Conservation (phyloP, 2,329 filamentous ascomycete species). For the Sporothrix phasma region DNA sequence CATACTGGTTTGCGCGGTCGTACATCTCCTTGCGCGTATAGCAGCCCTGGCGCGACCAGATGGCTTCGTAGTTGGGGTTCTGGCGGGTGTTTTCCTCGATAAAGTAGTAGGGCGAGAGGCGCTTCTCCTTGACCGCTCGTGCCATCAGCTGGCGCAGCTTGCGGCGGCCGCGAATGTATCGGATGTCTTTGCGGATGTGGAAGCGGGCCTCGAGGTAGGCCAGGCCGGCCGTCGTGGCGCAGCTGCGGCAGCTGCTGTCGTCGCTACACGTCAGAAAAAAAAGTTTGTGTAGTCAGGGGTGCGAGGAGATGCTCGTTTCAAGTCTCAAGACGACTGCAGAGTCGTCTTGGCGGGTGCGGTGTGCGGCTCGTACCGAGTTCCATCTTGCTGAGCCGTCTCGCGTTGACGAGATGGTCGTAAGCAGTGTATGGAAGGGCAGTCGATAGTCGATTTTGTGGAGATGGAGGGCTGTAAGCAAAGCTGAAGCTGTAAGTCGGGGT, state of each 20-base stretch:
- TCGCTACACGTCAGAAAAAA: not conserved
- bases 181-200: constrained; percentile 53
- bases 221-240: constrained; percentile 28
- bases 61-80: constrained; percentile 44
- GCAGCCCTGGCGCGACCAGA: constrained; percentile 56
- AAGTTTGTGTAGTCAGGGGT: not conserved
- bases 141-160: constrained; percentile 35
- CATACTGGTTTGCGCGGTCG: constrained; percentile 49
- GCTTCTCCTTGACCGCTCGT: constrained; percentile 41
- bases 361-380: not conserved
- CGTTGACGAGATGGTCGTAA: not conserved
- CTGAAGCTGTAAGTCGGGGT: not conserved
- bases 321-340: no score
- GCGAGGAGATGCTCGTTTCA: not conserved
- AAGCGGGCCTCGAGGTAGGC: constrained; percentile 62
- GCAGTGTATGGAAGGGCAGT: not conserved
- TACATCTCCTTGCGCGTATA: constrained; percentile 51
- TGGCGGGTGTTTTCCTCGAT: constrained; percentile 48
- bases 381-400: not conserved
- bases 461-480: not conserved
- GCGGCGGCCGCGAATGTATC: constrained; percentile 33
- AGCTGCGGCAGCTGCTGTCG: constrained; percentile 19
- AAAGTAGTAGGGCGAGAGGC: constrained; percentile 53
- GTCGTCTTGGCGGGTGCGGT: not conserved
- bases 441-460: not conserved